Conservation (phyloP, 2,329 filamentous ascomycete genomes). For the Aspergillus fructus region DNA sequence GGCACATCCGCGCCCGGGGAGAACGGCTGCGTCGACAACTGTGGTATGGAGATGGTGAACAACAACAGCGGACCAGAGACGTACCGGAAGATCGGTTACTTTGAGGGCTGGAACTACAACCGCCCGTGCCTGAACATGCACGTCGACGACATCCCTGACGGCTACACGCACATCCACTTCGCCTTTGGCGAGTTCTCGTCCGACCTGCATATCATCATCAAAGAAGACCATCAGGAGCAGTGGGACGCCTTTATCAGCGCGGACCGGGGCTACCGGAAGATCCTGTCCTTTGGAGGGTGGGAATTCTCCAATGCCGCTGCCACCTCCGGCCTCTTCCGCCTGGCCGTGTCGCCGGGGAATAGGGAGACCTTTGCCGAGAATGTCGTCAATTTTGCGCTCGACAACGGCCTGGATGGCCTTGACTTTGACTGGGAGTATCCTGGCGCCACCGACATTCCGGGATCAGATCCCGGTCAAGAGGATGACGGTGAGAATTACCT, state of each 20-base stretch:
- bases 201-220: background rate
- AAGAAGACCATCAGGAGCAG: background rate
- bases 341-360: conserved; percentile 25
- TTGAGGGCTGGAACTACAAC: conserved; percentile 30
- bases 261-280: conserved; percentile 6
- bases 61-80: conserved; percentile 16
- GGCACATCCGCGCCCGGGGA: conserved; percentile 34
- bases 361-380: conserved; percentile 25
- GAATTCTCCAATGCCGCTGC: conserved; percentile 37
- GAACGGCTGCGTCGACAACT: conserved; percentile 45
- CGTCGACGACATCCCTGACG: conserved; percentile 7
- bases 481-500: conserved; percentile 35
- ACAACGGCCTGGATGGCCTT: conserved; percentile 12
- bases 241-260: background rate
- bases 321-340: conserved; percentile 40
- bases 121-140: conserved; percentile 33
- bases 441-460: conserved; percentile 34
- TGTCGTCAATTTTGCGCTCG: conserved; percentile 23
- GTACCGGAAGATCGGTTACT: conserved; percentile 32
- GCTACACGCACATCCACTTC: conserved; percentile 39
- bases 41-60: conserved; percentile 39
- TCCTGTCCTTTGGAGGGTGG: conserved; percentile 49
- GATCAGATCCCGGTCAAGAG: conserved; percentile 28
- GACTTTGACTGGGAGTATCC: conserved; percentile 18
- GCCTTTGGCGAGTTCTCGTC: conserved; percentile 27